Conservation (phyloP, 2,329 filamentous ascomycete genomes). For the Aspergillus costaricaensis region DNA sequence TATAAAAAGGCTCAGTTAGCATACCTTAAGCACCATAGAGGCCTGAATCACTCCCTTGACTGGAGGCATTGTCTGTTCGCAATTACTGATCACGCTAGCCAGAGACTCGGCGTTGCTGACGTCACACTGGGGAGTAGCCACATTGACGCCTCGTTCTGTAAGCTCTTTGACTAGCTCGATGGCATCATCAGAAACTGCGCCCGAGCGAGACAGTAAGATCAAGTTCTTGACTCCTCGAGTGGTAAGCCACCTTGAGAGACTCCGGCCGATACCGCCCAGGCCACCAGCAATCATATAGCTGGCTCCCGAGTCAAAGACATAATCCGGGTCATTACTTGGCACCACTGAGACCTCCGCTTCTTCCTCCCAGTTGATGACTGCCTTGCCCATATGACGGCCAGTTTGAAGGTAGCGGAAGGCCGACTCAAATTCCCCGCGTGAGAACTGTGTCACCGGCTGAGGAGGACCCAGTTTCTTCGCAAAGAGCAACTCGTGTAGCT, state of each 20-base stretch:
- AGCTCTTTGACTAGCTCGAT: not conserved
- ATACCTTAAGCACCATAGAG: slow-evolving; percentile 26
- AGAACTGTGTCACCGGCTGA: not conserved
- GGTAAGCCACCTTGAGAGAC: slow-evolving; percentile 26
- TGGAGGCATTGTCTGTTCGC: slow-evolving; percentile 17
- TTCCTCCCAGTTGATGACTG: not conserved
- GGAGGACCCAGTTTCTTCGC: not conserved
- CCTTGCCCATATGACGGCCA: not conserved
- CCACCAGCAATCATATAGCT: slow-evolving; percentile 29
- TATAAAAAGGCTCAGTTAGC: not conserved
- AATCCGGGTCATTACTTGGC: not conserved
- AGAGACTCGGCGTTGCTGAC: slow-evolving; percentile 10
- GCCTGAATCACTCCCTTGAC: slow-evolving; percentile 28
- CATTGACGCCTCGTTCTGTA: not conserved
- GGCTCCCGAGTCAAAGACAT: slow-evolving; percentile 14
- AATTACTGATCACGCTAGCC: slow-evolving; percentile 2
- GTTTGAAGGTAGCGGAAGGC: not conserved
- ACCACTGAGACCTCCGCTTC: not conserved
- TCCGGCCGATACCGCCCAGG: slow-evolving; percentile 25
- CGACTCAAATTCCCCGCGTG: not conserved
- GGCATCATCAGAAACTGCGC: slow-evolving; percentile 5
- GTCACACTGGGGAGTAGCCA: not conserved
- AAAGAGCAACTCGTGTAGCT: not conserved
- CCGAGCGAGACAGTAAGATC: slow-evolving; percentile 25
- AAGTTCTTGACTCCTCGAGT: slow-evolving; percentile 20